phyloP scores from a whole-genome alignment of 306 rosid species.

The Acacia confusa region DNA sequence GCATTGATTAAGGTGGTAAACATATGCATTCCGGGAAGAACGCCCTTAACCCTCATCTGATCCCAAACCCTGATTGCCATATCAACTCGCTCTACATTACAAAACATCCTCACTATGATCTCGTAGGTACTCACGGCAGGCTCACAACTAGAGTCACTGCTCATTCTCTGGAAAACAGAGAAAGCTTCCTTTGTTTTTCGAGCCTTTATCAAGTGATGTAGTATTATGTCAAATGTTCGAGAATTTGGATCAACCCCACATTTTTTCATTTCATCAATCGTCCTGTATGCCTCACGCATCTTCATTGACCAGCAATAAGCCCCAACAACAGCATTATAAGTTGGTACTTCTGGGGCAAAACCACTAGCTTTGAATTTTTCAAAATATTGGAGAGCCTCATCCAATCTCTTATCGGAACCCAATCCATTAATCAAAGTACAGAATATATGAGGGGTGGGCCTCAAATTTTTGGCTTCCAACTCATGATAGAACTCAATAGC shows the following conservation, averaged over 20 bases:
- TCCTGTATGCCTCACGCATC: constrained; percentile 53
- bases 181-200: constrained; percentile 63
- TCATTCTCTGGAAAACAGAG: constrained; percentile 58
- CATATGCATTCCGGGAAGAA: constrained; percentile 82
- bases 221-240: constrained; percentile 69
- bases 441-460: constrained; percentile 73
- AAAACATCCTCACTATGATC: constrained; percentile 78
- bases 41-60: constrained; percentile 65
- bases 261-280: constrained; percentile 63
- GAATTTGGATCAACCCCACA: constrained; percentile 70
- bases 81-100: constrained; percentile 59
- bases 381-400: constrained; percentile 69
- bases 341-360: constrained; percentile 58
- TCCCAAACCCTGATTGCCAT: constrained; percentile 69
- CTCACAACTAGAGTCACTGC: constrained; percentile 57
- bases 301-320: constrained; percentile 74
- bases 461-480: constrained; percentile 54
- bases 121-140: constrained; percentile 72
- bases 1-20: constrained; percentile 63
- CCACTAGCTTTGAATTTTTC: constrained; percentile 55
- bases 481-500: constrained; percentile 59
- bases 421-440: constrained; percentile 78
- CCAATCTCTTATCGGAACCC: constrained; percentile 71
- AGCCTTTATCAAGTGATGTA: constrained; percentile 67
- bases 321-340: constrained; percentile 86